Evolutionary conservation across 208 protist genomes (phyloP).

Genomic region (Zelonia costaricensis): DNA sequence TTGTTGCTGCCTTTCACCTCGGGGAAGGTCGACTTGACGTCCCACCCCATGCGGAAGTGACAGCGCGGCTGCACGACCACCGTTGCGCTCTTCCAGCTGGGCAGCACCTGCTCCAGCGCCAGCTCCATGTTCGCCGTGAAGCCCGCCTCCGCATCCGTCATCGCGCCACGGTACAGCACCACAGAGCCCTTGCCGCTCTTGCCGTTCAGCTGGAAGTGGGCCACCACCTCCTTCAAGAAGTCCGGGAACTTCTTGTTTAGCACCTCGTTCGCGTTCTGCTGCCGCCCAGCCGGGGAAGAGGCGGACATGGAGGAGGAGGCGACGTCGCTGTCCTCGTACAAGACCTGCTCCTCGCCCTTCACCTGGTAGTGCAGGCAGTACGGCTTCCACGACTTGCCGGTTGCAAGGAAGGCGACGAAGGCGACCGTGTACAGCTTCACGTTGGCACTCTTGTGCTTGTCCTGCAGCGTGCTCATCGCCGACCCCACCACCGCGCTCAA

Average conservation of each 20-base stretch:
- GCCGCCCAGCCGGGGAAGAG: slow-evolving; percentile 1
- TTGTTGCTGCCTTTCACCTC: neutral
- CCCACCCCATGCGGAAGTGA: slow-evolving; percentile 47
- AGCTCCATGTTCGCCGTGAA: slow-evolving; percentile 24
- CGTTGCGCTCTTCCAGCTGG: slow-evolving; percentile 36
- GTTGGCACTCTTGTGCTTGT: slow-evolving; percentile 15
- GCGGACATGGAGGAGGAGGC: slow-evolving; percentile 8
- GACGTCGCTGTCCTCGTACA: slow-evolving; percentile 21
- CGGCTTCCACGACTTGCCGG: slow-evolving; percentile 34
- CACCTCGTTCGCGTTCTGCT: slow-evolving; percentile 38
- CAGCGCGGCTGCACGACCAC: slow-evolving; percentile 52
- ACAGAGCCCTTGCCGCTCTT: slow-evolving; percentile 23
- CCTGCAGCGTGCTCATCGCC: slow-evolving; percentile 10
- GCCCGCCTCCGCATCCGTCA: slow-evolving; percentile 49
- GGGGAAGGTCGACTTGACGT: slow-evolving; percentile 6
- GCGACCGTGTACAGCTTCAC: slow-evolving; percentile 35
- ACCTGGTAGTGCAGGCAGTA: slow-evolving; percentile 66
- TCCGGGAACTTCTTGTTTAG: slow-evolving; percentile 37
- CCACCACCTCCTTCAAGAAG: slow-evolving; percentile 37
- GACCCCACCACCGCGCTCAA: slow-evolving; percentile 44
- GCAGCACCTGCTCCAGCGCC: slow-evolving; percentile 29
- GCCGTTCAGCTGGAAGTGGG: slow-evolving; percentile 31
- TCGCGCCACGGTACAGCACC: slow-evolving; percentile 48
- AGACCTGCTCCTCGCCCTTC: slow-evolving; percentile 28
- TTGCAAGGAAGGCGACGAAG: slow-evolving; percentile 52